Evolutionary conservation across 768 basidiomycete genomes (phyloP).

Genomic region (Amanita muscaria): DNA sequence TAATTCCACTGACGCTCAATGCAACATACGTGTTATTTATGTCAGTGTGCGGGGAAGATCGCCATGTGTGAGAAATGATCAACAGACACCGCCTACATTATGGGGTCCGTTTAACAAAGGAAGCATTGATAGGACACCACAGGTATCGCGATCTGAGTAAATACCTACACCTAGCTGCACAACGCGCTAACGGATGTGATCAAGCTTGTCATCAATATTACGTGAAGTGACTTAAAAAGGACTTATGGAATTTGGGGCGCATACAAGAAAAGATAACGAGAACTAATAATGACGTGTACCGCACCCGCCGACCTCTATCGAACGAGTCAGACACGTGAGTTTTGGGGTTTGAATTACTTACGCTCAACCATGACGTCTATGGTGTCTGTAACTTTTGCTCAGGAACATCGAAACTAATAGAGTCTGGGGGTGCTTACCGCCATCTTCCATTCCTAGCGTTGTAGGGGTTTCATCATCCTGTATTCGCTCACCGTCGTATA

Average conservation of each 20-base stretch:
- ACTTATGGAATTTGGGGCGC: not conserved
- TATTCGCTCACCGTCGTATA: slow-evolving; percentile 87
- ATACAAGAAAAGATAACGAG: not conserved
- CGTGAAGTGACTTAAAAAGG: not conserved
- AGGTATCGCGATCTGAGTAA: too few species aligned
- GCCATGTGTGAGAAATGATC: too few species aligned
- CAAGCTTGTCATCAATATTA: too few species aligned
- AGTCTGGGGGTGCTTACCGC: slow-evolving; percentile 40
- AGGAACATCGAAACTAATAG: not conserved
- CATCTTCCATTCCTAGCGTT: slow-evolving; percentile 83
- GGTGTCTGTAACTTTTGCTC: slow-evolving; percentile 45
- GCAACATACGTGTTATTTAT: too few species aligned
- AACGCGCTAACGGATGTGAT: too few species aligned
- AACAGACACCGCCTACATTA: too few species aligned
- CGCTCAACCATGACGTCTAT: slow-evolving; percentile 98
- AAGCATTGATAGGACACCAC: too few species aligned
- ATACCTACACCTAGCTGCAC: too few species aligned
- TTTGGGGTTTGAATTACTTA: slow-evolving; percentile 32
- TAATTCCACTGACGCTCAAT: too few species aligned
- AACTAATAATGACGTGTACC: not conserved
- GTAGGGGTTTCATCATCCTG: slow-evolving; percentile 82
- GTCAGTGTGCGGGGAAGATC: too few species aligned
- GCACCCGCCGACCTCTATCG: slow-evolving; percentile 7
- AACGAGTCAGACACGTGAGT: slow-evolving; percentile 5
- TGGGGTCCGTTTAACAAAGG: too few species aligned